Percentiles rank a stretch among this genome's conserved stretches.
These are phyloP conservation scores for Cryphonectria carpinicola DNA, from an alignment of 2,329 filamentous ascomycete species.

Conservation along the genomic window DNA sequence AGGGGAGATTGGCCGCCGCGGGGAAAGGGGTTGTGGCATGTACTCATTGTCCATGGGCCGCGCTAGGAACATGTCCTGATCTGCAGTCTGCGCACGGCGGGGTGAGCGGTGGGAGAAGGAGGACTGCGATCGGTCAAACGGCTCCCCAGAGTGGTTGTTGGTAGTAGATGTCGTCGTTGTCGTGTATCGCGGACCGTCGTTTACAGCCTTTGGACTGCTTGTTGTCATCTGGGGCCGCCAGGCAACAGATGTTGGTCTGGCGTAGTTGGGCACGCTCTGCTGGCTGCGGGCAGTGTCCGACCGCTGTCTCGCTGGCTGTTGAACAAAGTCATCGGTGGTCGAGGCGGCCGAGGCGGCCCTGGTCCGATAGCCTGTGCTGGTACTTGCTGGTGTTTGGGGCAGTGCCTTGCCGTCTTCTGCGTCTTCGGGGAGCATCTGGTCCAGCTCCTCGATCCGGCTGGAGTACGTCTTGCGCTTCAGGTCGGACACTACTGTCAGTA, in stretches of 20 bases:
- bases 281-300: slow-evolving; percentile 41
- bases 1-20: slow-evolving; percentile 60
- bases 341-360: slow-evolving; percentile 19
- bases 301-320: slow-evolving; percentile 44
- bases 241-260: slow-evolving; percentile 33
- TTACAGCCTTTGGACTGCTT: slow-evolving; percentile 32
- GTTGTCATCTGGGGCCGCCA: slow-evolving; percentile 32
- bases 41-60: slow-evolving; percentile 60
- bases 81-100: slow-evolving; percentile 39
- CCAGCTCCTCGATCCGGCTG: slow-evolving; percentile 84
- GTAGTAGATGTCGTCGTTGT: slow-evolving; percentile 31
- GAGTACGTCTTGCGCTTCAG: slow-evolving; percentile 84
- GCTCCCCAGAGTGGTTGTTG: slow-evolving; percentile 37
- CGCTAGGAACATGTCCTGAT: slow-evolving; percentile 46
- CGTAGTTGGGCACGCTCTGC: slow-evolving; percentile 34
- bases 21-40: slow-evolving; percentile 73
- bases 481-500: slow-evolving; percentile 2
- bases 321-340: slow-evolving; percentile 30
- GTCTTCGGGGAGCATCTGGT: slow-evolving; percentile 66
- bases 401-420: slow-evolving; percentile 71
- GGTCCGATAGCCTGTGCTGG: slow-evolving; percentile 37
- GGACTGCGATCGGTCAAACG: slow-evolving; percentile 50
- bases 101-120: slow-evolving; percentile 56
- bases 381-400: slow-evolving; percentile 69
- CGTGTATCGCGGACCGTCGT: slow-evolving; percentile 35